These are phyloP conservation scores for Nelumbo lutea DNA, from an alignment of 164 flowering plant genomes.

Conservation along the genomic window DNA sequence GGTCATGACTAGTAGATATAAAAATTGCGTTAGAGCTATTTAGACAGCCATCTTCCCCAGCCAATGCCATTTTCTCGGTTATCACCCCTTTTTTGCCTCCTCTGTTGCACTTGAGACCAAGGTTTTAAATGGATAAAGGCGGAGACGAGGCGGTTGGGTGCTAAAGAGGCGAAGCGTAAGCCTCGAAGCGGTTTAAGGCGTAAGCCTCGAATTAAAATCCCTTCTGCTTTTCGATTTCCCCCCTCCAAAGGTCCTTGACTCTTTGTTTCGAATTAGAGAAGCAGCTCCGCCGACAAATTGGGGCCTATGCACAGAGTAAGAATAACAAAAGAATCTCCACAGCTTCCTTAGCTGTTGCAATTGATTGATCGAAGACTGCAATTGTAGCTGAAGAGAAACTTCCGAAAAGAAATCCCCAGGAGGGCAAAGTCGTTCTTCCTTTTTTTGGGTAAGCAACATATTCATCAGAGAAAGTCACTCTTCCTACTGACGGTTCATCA, in stretches of 20 bases:
- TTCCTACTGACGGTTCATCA: constrained; percentile 83
- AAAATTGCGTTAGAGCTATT: too few species aligned
- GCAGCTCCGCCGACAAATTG: neutral
- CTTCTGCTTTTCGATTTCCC: too few species aligned
- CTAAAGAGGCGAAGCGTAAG: too few species aligned
- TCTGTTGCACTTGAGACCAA: too few species aligned
- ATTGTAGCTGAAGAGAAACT: neutral
- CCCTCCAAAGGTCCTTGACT: neutral
- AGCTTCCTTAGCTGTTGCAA: constrained; percentile 20
- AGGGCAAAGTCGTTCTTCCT: neutral
- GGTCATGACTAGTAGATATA: too few species aligned
- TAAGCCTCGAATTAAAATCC: too few species aligned
- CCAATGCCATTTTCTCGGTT: too few species aligned
- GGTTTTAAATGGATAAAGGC: too few species aligned
- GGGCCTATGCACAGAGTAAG: constrained; percentile 11
- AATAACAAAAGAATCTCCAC: constrained; percentile 11
- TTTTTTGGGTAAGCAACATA: constrained; percentile 4
- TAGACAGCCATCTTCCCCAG: too few species aligned
- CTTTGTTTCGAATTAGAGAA: constrained; percentile 10
- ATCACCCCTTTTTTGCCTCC: too few species aligned
- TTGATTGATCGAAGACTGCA: constrained; percentile 25
- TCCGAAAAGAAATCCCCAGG: neutral
- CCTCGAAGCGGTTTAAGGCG: too few species aligned
- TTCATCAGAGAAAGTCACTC: constrained; percentile 31
- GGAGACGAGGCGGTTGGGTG: too few species aligned